Evolutionary conservation across 495 filamentous ascomycete genomes (phyloP), one percentile per base, ranked within the genome.

Genomic region (Aspergillus ellipticus): DNA sequence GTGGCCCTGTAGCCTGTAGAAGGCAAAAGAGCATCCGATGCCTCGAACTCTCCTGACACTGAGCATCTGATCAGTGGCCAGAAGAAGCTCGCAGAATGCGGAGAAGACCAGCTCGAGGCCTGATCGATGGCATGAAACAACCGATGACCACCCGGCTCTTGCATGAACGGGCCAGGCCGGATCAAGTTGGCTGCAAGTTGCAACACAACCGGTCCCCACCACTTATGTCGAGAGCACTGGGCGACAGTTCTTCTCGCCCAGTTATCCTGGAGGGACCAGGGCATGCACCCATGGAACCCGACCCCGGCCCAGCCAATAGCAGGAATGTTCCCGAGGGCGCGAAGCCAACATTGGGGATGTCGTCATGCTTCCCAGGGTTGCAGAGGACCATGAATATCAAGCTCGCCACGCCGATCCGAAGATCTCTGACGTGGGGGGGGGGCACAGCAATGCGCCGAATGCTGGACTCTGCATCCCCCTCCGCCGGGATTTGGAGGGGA

Each of bases 391-490:
- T 48, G 22, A 48, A 48, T 28, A 17, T 28, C n/a, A 41, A 51
- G 39, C 19, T 51, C 51, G 47, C 51, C 57, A 55, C 47, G 63
- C 66, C 56, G 63, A 64, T 68, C 63, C 37, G 66, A 62, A 60
- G 63, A 66, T 68, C 66, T 35, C 66, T 66, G 66, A 64, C 60
- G 66, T 68, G 58, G 63, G 63, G 63, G 54, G 31, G n/a, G 17
- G 42, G 42, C 4, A 45, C 0, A 16, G 42, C 9, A 24, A 24
- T n/a, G 24, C n/a, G 16, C 28, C 24, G 15, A 22, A 24, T 22
- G 28, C 28, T 48, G 45, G 13, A 28, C 21, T 16, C 10, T 24
- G 13, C n/a, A 16, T 28, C 45, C 22, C 26, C 29, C 21, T 48
- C n/a, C 29, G 24, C 26, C 33, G 56, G 48, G 35, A 31, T 10